A percentile compares a stretch with the other conserved stretches of the same genome.
Conservation (phyloP, 768 basidiomycete species). For the Vishniacozyma victoriae region DNA sequence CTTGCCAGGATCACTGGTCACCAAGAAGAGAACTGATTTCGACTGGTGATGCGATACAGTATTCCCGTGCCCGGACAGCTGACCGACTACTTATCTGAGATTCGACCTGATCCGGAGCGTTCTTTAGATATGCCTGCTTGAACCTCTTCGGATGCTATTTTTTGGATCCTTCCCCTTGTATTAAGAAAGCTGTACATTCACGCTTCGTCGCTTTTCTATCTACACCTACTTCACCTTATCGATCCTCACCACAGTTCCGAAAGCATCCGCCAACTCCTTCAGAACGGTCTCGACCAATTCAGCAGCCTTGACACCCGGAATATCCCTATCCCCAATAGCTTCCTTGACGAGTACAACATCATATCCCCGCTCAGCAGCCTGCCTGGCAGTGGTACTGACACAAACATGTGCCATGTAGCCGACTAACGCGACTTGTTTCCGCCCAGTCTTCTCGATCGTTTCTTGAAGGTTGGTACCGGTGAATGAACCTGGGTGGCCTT, state of each 20-base stretch:
- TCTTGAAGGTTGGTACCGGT: conserved; percentile 16
- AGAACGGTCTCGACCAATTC: conserved; percentile 3
- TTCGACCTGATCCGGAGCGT: no score
- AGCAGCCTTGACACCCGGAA: conserved; percentile 5
- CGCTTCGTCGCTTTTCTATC: no score
- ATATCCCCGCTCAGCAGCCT: conserved; percentile 14
- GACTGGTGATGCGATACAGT: no score
- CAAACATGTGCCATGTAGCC: conserved; percentile 23
- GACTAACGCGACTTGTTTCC: conserved; percentile 13
- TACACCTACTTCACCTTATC: not conserved
- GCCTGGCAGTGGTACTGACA: conserved; percentile 17
- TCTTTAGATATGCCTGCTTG: no score
- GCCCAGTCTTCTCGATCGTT: conserved; percentile 1
- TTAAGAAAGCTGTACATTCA: no score
- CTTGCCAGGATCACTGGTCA: no score
- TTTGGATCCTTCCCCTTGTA: no score
- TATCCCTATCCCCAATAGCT: conserved; percentile 20
- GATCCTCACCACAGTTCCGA: conserved; percentile 1
- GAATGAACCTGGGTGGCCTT: conserved; percentile 18
- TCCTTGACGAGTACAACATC: conserved; percentile 15
- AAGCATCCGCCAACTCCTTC: conserved; percentile 9
- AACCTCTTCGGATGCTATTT: no score
- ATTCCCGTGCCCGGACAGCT: no score
- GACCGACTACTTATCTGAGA: no score
- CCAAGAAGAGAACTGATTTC: no score